A percentile compares a stretch with the other conserved stretches of the same genome.
Conservation (phyloP, 179 eudicot genomes). For the Heliamphora pulchella region DNA sequence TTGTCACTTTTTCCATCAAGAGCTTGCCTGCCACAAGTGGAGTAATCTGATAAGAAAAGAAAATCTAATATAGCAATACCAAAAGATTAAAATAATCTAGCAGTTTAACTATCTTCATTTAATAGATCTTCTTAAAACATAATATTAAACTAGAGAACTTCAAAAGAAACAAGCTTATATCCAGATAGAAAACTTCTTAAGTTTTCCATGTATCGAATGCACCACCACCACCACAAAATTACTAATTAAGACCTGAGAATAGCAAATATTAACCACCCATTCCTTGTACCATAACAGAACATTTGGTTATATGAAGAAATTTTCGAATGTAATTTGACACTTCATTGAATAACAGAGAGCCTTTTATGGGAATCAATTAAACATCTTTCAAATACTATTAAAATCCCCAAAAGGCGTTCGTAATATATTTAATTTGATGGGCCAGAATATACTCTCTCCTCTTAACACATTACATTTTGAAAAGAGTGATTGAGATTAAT, state of each 20-base stretch:
- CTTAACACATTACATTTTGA: too few relatives aligned
- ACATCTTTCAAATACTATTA: neutral
- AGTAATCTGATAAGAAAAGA: neutral
- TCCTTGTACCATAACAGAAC: neutral
- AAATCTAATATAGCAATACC: neutral
- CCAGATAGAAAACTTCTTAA: neutral
- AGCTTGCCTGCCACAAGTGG: constrained; percentile 52
- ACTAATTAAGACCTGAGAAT: neutral
- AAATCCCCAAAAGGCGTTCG: neutral
- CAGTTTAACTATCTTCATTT: neutral
- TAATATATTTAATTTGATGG: neutral
- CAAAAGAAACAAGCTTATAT: neutral
- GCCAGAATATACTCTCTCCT: neutral
- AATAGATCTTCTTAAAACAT: neutral
- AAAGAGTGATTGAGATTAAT: too few relatives aligned
- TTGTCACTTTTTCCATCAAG: constrained; percentile 89
- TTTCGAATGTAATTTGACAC: neutral
- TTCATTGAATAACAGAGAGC: neutral
- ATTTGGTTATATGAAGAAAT: neutral
- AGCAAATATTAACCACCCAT: neutral
- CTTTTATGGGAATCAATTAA: neutral
- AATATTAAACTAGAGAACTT: neutral
- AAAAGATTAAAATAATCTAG: neutral
- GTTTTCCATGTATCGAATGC: neutral
- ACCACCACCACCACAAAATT: neutral